Base-by-base conservation (phyloP, 2,329 filamentous ascomycete genomes). In the Aspergillus viridinutans region DNA sequence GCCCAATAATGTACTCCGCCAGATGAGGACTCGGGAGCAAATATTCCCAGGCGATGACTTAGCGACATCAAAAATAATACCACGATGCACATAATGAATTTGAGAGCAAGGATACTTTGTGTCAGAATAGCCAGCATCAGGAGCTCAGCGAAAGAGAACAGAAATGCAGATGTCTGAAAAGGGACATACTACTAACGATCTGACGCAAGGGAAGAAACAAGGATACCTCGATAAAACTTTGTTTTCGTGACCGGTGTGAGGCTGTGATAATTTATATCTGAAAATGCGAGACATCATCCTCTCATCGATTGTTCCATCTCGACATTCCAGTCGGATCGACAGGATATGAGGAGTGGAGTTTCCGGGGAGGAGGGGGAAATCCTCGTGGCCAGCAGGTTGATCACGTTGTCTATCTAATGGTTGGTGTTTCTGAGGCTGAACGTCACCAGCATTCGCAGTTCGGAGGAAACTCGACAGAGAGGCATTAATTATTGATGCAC, bases 361-460 rank as follows among this genome's bases (percentile, higher is more conserved):
- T 29, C 4, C 10, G 28, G 28, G 38, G 49, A 38, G 53, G 49
- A 57, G 53, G 49, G 52, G 12, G 52, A 51, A 43, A 32, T 17
- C 21, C 43, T 47, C 20, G 6, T 54, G 50, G 57, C 61, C 59
- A 65, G 56, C 55, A 55, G 35, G 54, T 54, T 54, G 57, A 56
- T 58, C 58, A 64, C 60, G 60, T 61, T 63, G 55, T 25, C 29
- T 52, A 60, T 40, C 26, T 50, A 60, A 54, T 61, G 59, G 63
- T 64, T 64, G 61, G 61, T 50, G 57, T 55, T 54, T 45, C 52
- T 17, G 42, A 56, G 55, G 47, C 26, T 55, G 55, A 51, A 20
- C 53, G 52, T 61, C 53, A 59, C 58, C 57, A 48, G 60, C 53
- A 47, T 45, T 58, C 58, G 53, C 60, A 49, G 32, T 29, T 49